Percentiles rank a stretch among this genome's conserved stretches.
Conservation (phyloP, 164 flowering plant genomes). For the Stephania cephalantha region DNA sequence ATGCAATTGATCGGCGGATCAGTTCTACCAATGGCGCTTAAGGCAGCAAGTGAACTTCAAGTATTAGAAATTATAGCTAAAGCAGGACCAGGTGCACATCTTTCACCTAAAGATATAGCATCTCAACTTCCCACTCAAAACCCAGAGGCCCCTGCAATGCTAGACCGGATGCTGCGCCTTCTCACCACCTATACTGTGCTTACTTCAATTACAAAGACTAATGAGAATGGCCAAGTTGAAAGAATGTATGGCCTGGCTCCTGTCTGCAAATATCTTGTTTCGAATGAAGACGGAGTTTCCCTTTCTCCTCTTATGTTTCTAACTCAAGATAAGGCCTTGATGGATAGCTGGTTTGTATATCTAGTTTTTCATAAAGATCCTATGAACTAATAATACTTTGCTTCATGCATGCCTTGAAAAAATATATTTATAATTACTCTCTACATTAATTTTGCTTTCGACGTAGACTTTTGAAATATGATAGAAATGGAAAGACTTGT, state of each 20-base stretch:
- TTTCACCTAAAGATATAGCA: slow-evolving; percentile 55
- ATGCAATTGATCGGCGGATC: slow-evolving; percentile 59
- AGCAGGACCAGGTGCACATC: slow-evolving; percentile 42
- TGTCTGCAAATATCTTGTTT: too few relatives aligned
- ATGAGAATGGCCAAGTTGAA: too few relatives aligned
- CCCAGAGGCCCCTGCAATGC: slow-evolving; percentile 59
- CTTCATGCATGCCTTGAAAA: too few relatives aligned
- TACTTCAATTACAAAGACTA: slow-evolving; percentile 31
- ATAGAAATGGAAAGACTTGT: too few relatives aligned
- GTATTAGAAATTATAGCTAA: slow-evolving; percentile 59
- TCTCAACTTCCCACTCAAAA: slow-evolving; percentile 55
- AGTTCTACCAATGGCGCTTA: slow-evolving; percentile 65
- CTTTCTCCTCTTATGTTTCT: slow-evolving; percentile 26
- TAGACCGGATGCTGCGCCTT: slow-evolving; percentile 71
- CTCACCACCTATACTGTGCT: slow-evolving; percentile 52
- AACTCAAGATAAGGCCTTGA: slow-evolving; percentile 76
- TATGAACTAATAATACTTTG: too few relatives aligned
- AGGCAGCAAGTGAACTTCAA: slow-evolving; percentile 64
- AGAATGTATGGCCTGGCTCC: too few relatives aligned
- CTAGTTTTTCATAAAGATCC: too few relatives aligned
- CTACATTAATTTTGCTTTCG: too few relatives aligned
- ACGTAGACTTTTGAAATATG: too few relatives aligned
- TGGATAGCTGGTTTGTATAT: slow-evolving; percentile 78
- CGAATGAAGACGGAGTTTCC: too few relatives aligned
- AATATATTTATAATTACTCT: too few relatives aligned